A percentile compares a stretch with the other conserved stretches of the same genome.
Conservation (phyloP, 495 filamentous ascomycete genomes). For the Thozetella sp. region DNA sequence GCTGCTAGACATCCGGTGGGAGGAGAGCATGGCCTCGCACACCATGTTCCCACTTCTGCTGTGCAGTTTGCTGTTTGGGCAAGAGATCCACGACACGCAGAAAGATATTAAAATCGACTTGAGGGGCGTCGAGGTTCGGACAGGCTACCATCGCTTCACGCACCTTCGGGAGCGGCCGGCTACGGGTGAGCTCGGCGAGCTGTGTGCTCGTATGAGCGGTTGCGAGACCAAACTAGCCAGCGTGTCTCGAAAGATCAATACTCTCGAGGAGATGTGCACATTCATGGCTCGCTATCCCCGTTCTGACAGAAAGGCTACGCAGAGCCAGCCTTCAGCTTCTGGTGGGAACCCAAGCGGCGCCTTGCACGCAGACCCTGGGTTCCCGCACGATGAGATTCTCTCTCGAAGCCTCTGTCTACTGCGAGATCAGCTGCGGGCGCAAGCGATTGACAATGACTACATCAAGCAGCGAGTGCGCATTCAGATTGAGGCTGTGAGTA, state of each 20-base stretch:
- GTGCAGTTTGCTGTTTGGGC: conserved; percentile 20
- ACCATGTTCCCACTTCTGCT: conserved; percentile 29
- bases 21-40: conserved; percentile 2
- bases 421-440: conserved; percentile 20
- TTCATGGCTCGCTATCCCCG: conserved; percentile 17
- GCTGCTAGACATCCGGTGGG: conserved; percentile 20
- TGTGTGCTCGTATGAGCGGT: conserved; percentile 26
- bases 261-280: conserved; percentile 19
- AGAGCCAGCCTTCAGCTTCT: background rate
- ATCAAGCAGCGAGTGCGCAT: conserved; percentile 29
- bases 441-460: conserved; percentile 24
- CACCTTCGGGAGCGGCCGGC: conserved; percentile 21
- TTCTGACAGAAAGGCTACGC: background rate
- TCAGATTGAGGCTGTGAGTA: conserved; percentile 20
- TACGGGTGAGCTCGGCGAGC: conserved; percentile 21
- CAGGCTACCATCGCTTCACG: conserved; percentile 25
- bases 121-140: conserved; percentile 24
- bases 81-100: conserved; percentile 21
- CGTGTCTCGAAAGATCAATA: conserved; percentile 22
- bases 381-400: background rate
- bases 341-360: background rate
- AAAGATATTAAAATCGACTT: conserved; percentile 24
- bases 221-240: conserved; percentile 29
- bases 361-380: background rate
- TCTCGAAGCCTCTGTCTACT: conserved; percentile 7